A percentile compares a stretch with the other conserved stretches of the same genome.
Conservation (phyloP, 305 asterid species). For the Fraxinus dipetala region DNA sequence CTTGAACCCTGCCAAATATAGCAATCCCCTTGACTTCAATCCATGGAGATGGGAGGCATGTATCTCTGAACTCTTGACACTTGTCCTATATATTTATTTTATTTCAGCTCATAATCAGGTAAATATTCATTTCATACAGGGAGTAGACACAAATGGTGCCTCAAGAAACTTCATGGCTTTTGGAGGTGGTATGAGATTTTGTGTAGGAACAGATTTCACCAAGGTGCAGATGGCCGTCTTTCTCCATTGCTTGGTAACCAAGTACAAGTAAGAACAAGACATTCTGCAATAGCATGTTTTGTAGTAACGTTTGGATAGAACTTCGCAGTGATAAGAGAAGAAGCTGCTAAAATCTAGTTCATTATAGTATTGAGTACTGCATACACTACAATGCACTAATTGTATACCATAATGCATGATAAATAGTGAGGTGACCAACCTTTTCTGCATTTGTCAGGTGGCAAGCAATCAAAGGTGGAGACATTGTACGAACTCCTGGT, state of each 20-base stretch:
- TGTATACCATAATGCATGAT: background rate
- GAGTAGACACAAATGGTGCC: conserved; percentile 59
- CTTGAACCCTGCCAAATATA: conserved; percentile 61
- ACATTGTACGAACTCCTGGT: conserved; percentile 36
- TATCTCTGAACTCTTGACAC: conserved; percentile 9
- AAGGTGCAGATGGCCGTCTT: conserved; percentile 86
- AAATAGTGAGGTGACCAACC: conserved; percentile 32
- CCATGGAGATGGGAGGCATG: conserved; percentile 97
- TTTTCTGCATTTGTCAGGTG: conserved; percentile 42
- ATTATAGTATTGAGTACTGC: background rate
- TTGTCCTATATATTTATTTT: background rate
- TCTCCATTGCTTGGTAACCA: conserved; percentile 73
- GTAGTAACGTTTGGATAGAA: background rate
- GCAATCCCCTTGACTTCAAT: conserved; percentile 70
- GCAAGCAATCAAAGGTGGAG: conserved; percentile 63
- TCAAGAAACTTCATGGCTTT: conserved; percentile 90
- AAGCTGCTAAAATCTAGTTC: background rate
- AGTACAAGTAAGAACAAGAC: conserved; percentile 59
- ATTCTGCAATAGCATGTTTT: background rate
- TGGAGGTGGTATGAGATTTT: conserved; percentile 90
- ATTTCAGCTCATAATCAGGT: background rate
- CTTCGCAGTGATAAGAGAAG: background rate
- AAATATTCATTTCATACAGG: conserved; percentile 40
- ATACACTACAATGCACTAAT: background rate
- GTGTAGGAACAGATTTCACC: conserved; percentile 88